phyloP scores from a whole-genome alignment of 805 yeast genomes.

The Alloascoidea hylecoeti region DNA sequence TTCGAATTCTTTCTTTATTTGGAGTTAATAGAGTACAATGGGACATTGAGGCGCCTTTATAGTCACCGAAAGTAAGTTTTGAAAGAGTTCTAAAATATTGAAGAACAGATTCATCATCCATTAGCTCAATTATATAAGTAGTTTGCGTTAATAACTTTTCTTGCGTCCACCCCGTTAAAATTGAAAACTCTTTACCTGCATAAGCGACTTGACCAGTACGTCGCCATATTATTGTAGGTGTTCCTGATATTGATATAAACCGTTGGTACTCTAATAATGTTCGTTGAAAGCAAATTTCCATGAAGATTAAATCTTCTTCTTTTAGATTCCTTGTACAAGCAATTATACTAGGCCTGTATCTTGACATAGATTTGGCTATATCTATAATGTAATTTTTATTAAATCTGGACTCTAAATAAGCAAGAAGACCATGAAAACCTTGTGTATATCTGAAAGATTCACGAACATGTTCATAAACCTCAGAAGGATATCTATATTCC shows the following conservation, averaged over 20 bases:
- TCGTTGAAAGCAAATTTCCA: conserved; percentile 43
- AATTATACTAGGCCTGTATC: conserved; percentile 55
- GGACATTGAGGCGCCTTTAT: conserved; percentile 23
- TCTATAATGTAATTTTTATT: conserved; percentile 18
- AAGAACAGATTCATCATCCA: conserved; percentile 68
- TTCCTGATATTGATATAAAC: conserved; percentile 38
- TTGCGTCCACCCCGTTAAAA: conserved; percentile 49
- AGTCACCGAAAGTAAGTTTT: conserved; percentile 51
- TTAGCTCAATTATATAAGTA: conserved; percentile 61
- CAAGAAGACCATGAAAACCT: conserved; percentile 45
- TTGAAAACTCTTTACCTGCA: conserved; percentile 59
- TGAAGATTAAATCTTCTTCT: conserved; percentile 55
- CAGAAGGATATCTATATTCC: too few relatives aligned
- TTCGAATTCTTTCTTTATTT: conserved; percentile 29
- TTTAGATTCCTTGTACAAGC: conserved; percentile 61
- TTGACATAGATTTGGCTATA: conserved; percentile 28
- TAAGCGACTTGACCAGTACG: conserved; percentile 78
- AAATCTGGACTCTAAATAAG: conserved; percentile 38
- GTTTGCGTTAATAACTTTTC: conserved; percentile 43
- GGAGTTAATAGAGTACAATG: conserved; percentile 24
- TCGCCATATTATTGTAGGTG: conserved; percentile 79
- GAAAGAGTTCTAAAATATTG: conserved; percentile 63
- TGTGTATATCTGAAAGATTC: conserved; percentile 47
- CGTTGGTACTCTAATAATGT: conserved; percentile 42
- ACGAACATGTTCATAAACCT: too few relatives aligned